Evolutionary conservation across 2,329 filamentous ascomycete genomes (phyloP), one percentile per base, ranked within the genome.

Genomic region (Magnaporthiopsis incrustans): DNA sequence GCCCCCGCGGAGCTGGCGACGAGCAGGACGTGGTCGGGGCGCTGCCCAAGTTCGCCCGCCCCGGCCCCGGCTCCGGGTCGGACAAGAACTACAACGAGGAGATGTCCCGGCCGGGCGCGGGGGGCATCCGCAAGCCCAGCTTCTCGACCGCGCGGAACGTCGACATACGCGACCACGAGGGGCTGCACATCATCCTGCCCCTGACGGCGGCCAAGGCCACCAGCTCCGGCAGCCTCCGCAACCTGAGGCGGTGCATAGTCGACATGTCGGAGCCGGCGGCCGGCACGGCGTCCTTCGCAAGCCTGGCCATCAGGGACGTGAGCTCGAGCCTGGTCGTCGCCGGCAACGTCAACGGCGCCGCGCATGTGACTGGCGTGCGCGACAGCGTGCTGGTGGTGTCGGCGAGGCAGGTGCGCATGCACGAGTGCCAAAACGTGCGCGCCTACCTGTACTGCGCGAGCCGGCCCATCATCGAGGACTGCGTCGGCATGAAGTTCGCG

Each of bases 401-500:
- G 8, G 90, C 91, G 63, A 84, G 89, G n/a, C 95, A 99, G 75
- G 92, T 97, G 70, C 85, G 95, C 27, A 94, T 99, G 79, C 95
- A 99, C 73, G 89, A 94, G 68, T 96, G 91, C 72, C 81, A 79
- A 59, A 84, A 92, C 66, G 89, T 96, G 50, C 86, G 91, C 68
- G 82, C 99, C 14, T 98, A 98, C 73, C 79, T 99, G 65, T 84
- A 89, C 68, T 93, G 90, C 72, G 80, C 82, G 1, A 95, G 91
- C 70, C 87, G 92, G 67, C 95, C 95, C 0, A 97, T 99, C 69
- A 96, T 99, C 67, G 95, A 99, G 75, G 89, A 95, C 68, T 98
- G 94, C 73, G 82, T 77, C 30, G 82, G 81, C 18, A 85, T 99
- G 72, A 83, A 88, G 14, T 97, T 99, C 75, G 89, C 91, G 25